These are phyloP conservation scores for Berkeleyomyces rouxiae DNA, from an alignment of 2,329 filamentous ascomycete species.

Conservation along the genomic window DNA sequence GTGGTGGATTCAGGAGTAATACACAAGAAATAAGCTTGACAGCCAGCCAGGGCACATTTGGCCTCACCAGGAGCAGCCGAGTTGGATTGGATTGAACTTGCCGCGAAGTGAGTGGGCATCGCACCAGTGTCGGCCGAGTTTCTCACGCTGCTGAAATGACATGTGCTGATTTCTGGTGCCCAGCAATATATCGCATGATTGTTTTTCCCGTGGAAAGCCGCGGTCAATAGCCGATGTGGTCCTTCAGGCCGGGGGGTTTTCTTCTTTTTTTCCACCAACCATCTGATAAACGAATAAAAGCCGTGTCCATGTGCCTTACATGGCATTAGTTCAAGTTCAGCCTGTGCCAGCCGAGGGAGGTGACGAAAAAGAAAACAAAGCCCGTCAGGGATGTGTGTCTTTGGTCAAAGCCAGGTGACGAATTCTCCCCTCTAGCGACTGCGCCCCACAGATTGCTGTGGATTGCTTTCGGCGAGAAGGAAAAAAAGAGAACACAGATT, in stretches of 20 bases:
- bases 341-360: neutral
- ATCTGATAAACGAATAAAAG: neutral
- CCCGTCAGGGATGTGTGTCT: neutral
- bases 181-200: neutral
- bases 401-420: neutral
- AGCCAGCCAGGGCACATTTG: neutral
- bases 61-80: neutral
- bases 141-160: neutral
- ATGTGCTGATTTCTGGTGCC: neutral
- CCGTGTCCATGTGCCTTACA: neutral
- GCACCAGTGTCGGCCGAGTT: neutral
- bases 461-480: no score
- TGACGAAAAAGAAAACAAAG: neutral
- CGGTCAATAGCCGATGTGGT: neutral
- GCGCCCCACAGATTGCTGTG: no score
- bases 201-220: neutral
- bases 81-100: neutral
- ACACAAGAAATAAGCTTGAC: neutral
- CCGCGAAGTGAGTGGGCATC: neutral
- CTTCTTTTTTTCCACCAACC: neutral
- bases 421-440: neutral
- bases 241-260: neutral
- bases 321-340: no score
- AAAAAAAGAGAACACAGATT: no score
- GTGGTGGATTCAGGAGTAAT: neutral